phyloP scores from a whole-genome alignment of 306 rosid genomes.

The Prosopis cineraria region DNA sequence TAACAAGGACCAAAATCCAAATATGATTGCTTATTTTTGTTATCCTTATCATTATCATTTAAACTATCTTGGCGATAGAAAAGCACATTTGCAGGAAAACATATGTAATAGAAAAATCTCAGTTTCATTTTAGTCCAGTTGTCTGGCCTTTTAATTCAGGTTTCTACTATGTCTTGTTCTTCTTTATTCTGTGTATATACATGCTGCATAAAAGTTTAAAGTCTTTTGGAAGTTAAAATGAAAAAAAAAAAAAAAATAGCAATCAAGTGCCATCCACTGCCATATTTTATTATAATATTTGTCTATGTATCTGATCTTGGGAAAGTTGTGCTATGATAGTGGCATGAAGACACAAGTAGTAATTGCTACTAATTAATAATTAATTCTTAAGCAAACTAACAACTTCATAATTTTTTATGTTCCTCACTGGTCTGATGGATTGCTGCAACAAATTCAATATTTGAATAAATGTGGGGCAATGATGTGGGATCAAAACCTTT shows the following conservation, averaged over 20 bases:
- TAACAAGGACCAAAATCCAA: neutral
- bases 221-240: neutral
- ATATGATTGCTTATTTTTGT: neutral
- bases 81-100: neutral
- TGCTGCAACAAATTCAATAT: no score
- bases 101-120: neutral
- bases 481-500: no score
- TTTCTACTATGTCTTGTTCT: constrained; percentile 25
- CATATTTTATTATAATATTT: constrained; percentile 1
- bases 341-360: no score
- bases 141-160: neutral
- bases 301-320: neutral
- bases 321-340: no score
- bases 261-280: neutral
- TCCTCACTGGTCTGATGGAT: no score
- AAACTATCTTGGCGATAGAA: neutral
- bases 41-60: neutral
- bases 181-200: neutral
- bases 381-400: no score
- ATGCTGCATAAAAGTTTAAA: neutral
- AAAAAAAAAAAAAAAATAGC: neutral
- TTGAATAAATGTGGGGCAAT: no score
- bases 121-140: neutral
- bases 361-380: no score
- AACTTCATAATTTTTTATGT: no score